phyloP scores from a whole-genome alignment of 2,329 filamentous ascomycete species.

The Neonectria faginata region DNA sequence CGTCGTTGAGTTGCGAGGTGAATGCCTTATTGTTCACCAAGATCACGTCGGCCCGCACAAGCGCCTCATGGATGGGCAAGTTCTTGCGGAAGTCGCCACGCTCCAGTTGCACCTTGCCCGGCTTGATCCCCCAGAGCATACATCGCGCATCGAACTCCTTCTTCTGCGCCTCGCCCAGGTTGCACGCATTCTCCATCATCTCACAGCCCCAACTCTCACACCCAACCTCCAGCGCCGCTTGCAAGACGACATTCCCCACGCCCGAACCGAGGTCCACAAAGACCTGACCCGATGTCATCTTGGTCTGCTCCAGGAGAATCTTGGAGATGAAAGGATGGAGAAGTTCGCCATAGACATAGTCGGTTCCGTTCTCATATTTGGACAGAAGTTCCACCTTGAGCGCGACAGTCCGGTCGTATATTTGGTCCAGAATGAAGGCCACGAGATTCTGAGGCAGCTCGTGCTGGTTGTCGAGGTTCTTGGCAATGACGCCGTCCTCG shows the following conservation, averaged over 20 bases:
- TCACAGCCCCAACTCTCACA: constrained; percentile 97
- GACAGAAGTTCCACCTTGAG: constrained; percentile 85
- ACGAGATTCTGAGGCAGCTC: constrained; percentile 78
- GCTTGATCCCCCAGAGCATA: constrained; percentile 86
- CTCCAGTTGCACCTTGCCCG: constrained; percentile 83
- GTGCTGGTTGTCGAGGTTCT: constrained; percentile 76
- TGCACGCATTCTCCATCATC: constrained; percentile 91
- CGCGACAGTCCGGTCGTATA: constrained; percentile 92
- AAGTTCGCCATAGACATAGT: constrained; percentile 95
- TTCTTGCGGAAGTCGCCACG: constrained; percentile 87
- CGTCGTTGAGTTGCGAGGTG: constrained; percentile 85
- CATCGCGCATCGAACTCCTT: constrained; percentile 87
- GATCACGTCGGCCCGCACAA: constrained; percentile 92
- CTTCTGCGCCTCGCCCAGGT: constrained; percentile 82
- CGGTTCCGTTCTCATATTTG: constrained; percentile 89
- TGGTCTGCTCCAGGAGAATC: constrained; percentile 80
- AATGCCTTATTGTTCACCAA: constrained; percentile 99
- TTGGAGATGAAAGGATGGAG: constrained; percentile 85
- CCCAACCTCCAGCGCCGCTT: constrained; percentile 91
- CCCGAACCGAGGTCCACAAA: constrained; percentile 97
- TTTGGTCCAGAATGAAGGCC: constrained; percentile 85
- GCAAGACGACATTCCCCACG: constrained; percentile 94
- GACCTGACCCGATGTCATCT: constrained; percentile 83
- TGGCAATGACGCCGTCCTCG: constrained; percentile 76
- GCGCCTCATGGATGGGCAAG: constrained; percentile 73